A percentile compares a stretch with the other conserved stretches of the same genome.
phyloP scores from a whole-genome alignment of 2,329 filamentous ascomycete genomes.

The Tolypocladium inflatum region DNA sequence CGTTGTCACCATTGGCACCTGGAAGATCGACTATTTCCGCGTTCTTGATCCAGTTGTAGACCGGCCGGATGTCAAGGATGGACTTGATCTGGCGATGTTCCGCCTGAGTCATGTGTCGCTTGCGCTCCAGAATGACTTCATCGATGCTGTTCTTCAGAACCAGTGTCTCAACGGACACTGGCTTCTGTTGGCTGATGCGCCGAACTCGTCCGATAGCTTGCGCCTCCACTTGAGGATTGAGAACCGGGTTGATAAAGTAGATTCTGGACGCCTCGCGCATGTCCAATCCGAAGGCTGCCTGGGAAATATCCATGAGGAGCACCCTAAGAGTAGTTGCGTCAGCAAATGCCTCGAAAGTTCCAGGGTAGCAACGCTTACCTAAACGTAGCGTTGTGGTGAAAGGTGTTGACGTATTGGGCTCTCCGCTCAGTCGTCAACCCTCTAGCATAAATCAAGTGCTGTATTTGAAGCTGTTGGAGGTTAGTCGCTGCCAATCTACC shows the following conservation, averaged over 20 bases:
- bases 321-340: constrained; percentile 38
- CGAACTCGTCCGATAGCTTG: constrained; percentile 89
- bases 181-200: constrained; percentile 71
- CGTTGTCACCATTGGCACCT: constrained; percentile 17
- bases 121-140: constrained; percentile 68
- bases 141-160: constrained; percentile 75
- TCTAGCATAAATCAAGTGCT: constrained; percentile 59
- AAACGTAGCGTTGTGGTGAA: constrained; percentile 60
- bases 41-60: constrained; percentile 52
- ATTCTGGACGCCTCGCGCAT: constrained; percentile 75
- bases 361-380: constrained; percentile 23
- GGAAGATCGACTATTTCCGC: constrained; percentile 31
- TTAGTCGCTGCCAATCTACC: constrained; percentile 3
- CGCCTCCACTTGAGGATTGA: constrained; percentile 75
- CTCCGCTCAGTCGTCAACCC: constrained; percentile 50
- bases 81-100: constrained; percentile 47
- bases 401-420: constrained; percentile 67
- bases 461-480: constrained; percentile 37
- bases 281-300: constrained; percentile 82
- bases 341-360: neutral
- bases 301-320: constrained; percentile 81
- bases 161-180: constrained; percentile 78
- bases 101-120: constrained; percentile 63
- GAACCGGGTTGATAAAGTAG: constrained; percentile 82
- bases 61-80: constrained; percentile 46